phyloP scores from a whole-genome alignment of 2,329 filamentous ascomycete genomes.

The Aspergillaceae sp. region DNA sequence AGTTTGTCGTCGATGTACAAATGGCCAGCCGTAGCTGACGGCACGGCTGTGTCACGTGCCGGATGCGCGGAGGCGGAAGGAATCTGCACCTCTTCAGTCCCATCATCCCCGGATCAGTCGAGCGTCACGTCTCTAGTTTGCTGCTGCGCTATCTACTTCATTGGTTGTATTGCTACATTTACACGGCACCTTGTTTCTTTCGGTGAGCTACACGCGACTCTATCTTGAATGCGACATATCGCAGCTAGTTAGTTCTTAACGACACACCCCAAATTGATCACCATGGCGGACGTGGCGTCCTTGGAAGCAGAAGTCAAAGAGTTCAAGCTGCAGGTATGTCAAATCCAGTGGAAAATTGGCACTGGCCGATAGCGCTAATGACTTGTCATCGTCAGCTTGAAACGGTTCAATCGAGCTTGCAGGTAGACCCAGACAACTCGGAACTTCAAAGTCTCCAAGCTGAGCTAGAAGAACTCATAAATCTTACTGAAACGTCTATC shows the following conservation, averaged over 20 bases:
- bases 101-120: too few relatives aligned
- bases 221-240: background rate
- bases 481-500: constrained; percentile 69
- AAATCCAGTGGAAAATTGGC: background rate
- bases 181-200: too few relatives aligned
- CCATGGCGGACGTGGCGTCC: constrained; percentile 36
- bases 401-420: constrained; percentile 64
- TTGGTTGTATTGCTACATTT: too few relatives aligned
- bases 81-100: too few relatives aligned
- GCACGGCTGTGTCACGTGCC: too few relatives aligned
- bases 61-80: too few relatives aligned
- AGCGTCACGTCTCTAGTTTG: too few relatives aligned
- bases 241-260: background rate
- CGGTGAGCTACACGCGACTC: too few relatives aligned
- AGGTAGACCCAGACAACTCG: constrained; percentile 69
- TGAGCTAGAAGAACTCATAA: constrained; percentile 75
- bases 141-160: too few relatives aligned
- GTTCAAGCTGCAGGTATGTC: constrained; percentile 49
- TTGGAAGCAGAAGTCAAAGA: constrained; percentile 48
- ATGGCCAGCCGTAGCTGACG: too few relatives aligned
- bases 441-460: constrained; percentile 68
- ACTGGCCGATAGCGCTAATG: too few relatives aligned
- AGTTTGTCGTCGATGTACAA: too few relatives aligned
- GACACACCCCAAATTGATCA: constrained; percentile 1
- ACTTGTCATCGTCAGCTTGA: constrained; percentile 53